Conservation (phyloP, 495 filamentous ascomycete genomes). For the Penicillium canariense region DNA sequence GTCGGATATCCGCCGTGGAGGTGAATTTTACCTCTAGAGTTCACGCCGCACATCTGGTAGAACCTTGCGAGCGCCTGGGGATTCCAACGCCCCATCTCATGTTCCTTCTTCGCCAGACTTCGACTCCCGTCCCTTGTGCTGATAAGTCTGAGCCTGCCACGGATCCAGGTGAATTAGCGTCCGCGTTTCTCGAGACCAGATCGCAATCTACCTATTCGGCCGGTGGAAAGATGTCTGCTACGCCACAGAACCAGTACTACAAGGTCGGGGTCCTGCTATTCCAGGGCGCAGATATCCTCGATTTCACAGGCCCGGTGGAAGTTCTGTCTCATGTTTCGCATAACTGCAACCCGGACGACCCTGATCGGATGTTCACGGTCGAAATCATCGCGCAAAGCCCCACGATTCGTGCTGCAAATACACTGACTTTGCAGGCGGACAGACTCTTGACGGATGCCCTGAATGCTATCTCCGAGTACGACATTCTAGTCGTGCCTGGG, state of each 20-base stretch:
- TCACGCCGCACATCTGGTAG: neutral
- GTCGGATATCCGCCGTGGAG: constrained; percentile 13
- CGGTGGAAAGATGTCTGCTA: constrained; percentile 12
- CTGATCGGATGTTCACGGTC: constrained; percentile 31
- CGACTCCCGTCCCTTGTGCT: neutral
- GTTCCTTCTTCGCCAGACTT: neutral
- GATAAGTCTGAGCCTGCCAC: neutral
- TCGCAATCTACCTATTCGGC: neutral
- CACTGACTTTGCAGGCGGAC: constrained; percentile 28
- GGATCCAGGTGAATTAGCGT: neutral
- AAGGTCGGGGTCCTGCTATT: constrained; percentile 43
- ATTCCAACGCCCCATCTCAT: neutral
- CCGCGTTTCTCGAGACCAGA: neutral
- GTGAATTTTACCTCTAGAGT: constrained; percentile 2
- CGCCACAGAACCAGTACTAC: constrained; percentile 20
- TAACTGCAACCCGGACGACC: constrained; percentile 26
- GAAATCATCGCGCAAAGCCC: constrained; percentile 36
- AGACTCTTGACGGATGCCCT: constrained; percentile 55
- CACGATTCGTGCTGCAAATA: constrained; percentile 25
- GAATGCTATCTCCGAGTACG: constrained; percentile 62
- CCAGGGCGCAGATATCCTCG: constrained; percentile 52
- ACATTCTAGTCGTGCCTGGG: constrained; percentile 69
- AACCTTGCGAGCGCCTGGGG: neutral
- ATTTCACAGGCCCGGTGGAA: constrained; percentile 68
- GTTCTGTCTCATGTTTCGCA: constrained; percentile 39